These are phyloP conservation scores for Rauvolfia tetraphylla DNA, from an alignment of 257 asterid genomes.

Conservation along the genomic window DNA sequence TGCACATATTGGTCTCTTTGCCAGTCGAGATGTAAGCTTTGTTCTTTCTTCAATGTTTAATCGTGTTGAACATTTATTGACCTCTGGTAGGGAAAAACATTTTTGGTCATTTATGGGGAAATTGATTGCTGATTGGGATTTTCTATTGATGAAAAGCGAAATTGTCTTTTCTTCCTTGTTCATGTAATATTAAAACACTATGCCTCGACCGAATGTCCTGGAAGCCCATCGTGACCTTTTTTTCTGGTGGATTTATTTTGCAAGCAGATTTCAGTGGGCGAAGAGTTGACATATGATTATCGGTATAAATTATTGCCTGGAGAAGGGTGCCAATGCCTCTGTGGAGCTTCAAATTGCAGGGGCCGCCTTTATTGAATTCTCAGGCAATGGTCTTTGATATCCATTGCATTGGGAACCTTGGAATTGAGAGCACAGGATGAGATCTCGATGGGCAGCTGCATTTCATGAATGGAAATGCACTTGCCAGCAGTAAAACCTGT, in stretches of 20 bases:
- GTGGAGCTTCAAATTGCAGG: slow-evolving; percentile 87
- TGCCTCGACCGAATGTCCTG: not conserved
- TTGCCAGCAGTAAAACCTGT: not conserved
- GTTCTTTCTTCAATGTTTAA: not conserved
- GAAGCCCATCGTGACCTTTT: not conserved
- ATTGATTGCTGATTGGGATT: not conserved
- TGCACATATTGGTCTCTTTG: slow-evolving; percentile 82
- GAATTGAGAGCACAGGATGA: slow-evolving; percentile 1
- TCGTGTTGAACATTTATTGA: not conserved
- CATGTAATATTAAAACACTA: not conserved
- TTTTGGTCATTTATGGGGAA: not conserved
- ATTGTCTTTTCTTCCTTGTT: not conserved
- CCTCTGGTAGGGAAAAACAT: not conserved
- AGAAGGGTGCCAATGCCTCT: slow-evolving; percentile 72
- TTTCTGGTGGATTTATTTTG: slow-evolving; percentile 4
- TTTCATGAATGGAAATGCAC: not conserved
- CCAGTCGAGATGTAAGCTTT: slow-evolving; percentile 80
- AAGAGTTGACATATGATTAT: slow-evolving; percentile 77
- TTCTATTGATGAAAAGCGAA: not conserved
- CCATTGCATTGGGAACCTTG: not conserved
- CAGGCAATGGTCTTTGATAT: not conserved
- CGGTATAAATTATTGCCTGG: slow-evolving; percentile 62
- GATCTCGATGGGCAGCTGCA: not conserved
- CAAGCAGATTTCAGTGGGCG: slow-evolving; percentile 81
- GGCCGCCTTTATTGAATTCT: slow-evolving; percentile 65